Percentiles rank a stretch among this genome's conserved stretches.
Conservation (phyloP, 1,284 basidiomycete species). For the Albatrellus sp. region DNA sequence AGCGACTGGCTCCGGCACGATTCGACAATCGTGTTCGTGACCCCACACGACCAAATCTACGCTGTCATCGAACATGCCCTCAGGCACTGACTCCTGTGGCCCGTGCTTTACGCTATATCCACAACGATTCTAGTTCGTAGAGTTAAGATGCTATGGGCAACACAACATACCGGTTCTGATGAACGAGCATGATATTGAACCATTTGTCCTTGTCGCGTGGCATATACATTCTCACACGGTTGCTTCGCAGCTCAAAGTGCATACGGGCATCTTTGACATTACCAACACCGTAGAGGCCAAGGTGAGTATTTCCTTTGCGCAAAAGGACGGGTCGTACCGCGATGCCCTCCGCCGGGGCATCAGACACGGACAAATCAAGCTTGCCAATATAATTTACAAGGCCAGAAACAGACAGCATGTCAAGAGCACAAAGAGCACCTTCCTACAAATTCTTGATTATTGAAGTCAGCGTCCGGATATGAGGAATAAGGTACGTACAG, state of each 20-base stretch:
- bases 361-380: conserved; percentile 51
- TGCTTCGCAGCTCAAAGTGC: conserved; percentile 90
- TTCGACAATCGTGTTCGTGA: conserved; percentile 96
- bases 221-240: conserved; percentile 93
- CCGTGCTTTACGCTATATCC: conserved; percentile 79
- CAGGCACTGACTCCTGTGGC: conserved; percentile 86
- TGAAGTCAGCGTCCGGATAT: neutral
- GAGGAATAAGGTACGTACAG: conserved; percentile 35
- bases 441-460: conserved; percentile 35
- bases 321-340: conserved; percentile 84
- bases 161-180: conserved; percentile 81
- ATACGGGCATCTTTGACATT: conserved; percentile 95
- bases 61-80: conserved; percentile 94
- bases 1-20: conserved; percentile 81
- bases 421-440: conserved; percentile 91
- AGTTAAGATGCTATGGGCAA: neutral
- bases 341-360: conserved; percentile 68
- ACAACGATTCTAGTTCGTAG: neutral
- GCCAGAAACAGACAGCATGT: conserved; percentile 88
- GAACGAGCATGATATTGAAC: conserved; percentile 92
- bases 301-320: conserved; percentile 75
- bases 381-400: conserved; percentile 98
- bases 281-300: conserved; percentile 91
- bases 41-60: conserved; percentile 95
- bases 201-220: conserved; percentile 81